Evolutionary conservation across 192 early-diverging fungal genomes (phyloP), one percentile per base, ranked within the genome.

Genomic region (Backusella parvicylindrica): DNA sequence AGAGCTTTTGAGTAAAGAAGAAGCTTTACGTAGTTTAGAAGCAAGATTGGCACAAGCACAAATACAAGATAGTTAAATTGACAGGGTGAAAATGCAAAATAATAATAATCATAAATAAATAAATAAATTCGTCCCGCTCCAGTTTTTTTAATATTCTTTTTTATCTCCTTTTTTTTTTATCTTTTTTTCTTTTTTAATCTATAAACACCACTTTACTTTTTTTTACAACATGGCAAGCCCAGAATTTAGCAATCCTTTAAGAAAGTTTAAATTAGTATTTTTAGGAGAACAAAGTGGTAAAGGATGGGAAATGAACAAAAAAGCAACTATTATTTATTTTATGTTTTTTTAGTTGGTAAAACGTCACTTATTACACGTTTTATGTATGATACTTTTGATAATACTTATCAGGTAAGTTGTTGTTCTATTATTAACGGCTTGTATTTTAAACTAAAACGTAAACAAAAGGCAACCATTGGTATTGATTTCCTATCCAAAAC

Each of bases 381-480:
- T 85, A 99, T 99, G 97, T 99, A 99, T 82, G 98, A 99, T 77
- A 99, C 96, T n/a, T 99, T 99, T 81, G 97, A 99, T 89, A 97
- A 96, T 75, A 96, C 96, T 38, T 99, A 99, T 85, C 95, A 93
- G 82, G 87, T 90, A 84, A 35, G 40, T 23, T 26, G 50, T 26
- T 26, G 26, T 60, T 9, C 12, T n/a, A 23, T 50, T 30, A 63
- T 53, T 49, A 40, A 9, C 13, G 28, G 23, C 31, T 32, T 6
- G 33, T 37, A 67, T 21, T 68, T 64, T n/a, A 36, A 9, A 64
- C 38, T 37, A 47, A 35, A 9, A 41, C 33, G n/a, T n/a, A 38
- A 68, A 82, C 4, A 60, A 26, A 76, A 95, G 94, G 94, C 98
- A 18, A 99, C 98, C 26, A 99, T 99, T 73, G 98, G 98, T 72